Evolutionary conservation across 1,284 basidiomycete species (phyloP).

Genomic region (Cystobasidiaceae sp.): DNA sequence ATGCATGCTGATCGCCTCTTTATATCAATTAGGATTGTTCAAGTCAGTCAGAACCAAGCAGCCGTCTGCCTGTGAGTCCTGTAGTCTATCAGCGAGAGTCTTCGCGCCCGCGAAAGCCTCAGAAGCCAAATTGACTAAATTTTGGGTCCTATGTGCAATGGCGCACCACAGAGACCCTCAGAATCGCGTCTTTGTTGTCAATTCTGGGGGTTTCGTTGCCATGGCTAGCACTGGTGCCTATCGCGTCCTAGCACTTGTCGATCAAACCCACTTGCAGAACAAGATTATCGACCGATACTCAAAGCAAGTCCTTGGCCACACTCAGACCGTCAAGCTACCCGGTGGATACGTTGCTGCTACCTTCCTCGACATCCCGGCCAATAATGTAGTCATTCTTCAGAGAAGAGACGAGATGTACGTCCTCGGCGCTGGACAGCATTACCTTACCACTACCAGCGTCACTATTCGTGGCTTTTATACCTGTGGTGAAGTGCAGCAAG

Average conservation of each 20-base stretch:
- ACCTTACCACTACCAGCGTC: conserved; percentile 55
- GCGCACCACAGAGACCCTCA: conserved; percentile 60
- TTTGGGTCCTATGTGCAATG: too few species aligned
- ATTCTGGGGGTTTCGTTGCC: conserved; percentile 42
- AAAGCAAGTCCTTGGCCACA: conserved; percentile 25
- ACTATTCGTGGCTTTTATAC: conserved; percentile 23
- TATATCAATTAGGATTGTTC: too few species aligned
- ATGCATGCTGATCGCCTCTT: too few species aligned
- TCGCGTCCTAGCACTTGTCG: conserved; percentile 66
- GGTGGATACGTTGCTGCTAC: conserved; percentile 31
- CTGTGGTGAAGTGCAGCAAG: conserved; percentile 26
- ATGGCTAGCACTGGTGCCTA: conserved; percentile 42
- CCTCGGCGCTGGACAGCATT: conserved; percentile 70
- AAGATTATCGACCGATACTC: conserved; percentile 54
- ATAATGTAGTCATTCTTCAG: conserved; percentile 73
- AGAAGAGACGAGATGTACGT: conserved; percentile 70
- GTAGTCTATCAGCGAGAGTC: neutral
- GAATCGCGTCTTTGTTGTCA: conserved; percentile 72
- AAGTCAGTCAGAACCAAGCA: conserved; percentile 67
- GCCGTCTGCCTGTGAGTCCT: conserved; percentile 28
- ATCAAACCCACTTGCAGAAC: conserved; percentile 66
- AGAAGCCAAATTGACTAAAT: too few species aligned
- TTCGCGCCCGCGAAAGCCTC: neutral
- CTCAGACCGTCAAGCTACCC: conserved; percentile 15
- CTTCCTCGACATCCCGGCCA: conserved; percentile 67